Evolutionary conservation across 2,329 filamentous ascomycete genomes (phyloP), one percentile per base, ranked within the genome.

Genomic region (Pseudocercospora fijiensis): DNA sequence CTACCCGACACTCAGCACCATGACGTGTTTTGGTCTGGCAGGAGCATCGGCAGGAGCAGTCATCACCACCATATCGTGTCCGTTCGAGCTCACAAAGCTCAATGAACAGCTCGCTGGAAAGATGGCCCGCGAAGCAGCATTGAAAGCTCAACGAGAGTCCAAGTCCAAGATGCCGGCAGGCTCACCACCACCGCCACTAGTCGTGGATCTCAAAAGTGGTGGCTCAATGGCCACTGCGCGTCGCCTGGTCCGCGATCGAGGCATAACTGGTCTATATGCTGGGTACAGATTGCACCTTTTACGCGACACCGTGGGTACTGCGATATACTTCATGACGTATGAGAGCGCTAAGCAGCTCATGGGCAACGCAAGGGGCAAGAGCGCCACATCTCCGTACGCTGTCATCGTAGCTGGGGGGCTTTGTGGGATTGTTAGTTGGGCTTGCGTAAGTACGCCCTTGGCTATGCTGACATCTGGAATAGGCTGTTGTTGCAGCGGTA

Each of bases 291-390:
- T 95, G 68, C 91, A 96, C 79, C 78, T 95, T 91, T 90, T 93
- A 72, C 86, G 91, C 65, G 91, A 96, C 77, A 93, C 90, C 0
- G 82, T 95, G 65, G 91, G 91, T 60, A 96, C 91, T 1, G 86
- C 87, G 28, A 91, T 94, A 63, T 96, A 96, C 76, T 96, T 96
- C 74, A 91, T 90, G 79, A 93, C 91, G 28, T 96, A 96, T 76
- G 91, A 96, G 77, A 92, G 90, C 75, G 86, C 87, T 70, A 96
- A 96, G 75, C 91, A 95, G 76, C 79, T 94, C 24, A 84, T 92
- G 67, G 90, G 89, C 20, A 91, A 90, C 16, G 86, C 90, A 67
- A 86, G 89, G 55, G 89, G 90, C 67, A 84, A 84, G 65, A 87
- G 88, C 7, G 87, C 90, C n/a, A 91, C 89, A 56, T 90, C 90